Base-by-base conservation (phyloP, 1,284 basidiomycete species). In the Puccinia novopanici region DNA sequence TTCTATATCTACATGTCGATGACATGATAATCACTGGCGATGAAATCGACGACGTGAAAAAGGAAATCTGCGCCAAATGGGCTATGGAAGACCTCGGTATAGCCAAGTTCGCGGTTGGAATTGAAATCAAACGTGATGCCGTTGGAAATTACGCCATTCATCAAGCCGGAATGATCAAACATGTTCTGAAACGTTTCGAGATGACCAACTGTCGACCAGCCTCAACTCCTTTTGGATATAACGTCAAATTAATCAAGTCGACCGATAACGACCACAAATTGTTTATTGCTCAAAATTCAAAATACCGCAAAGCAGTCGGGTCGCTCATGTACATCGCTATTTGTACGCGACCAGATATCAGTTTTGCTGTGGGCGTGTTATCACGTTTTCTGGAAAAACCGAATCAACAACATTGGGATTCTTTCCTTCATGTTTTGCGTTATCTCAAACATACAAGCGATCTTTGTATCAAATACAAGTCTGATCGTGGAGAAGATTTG, bases 291-390 rank as follows among this genome's bases (percentile, higher is more conserved):
- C n/a, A n/a, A n/a, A n/a, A n/a, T n/a, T n/a, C n/a, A n/a, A n/a
- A n/a, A n/a, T n/a, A n/a, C n/a, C 61, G 30, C 2, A 50, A n/a
- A 5, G 59, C 59, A 2, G 30, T 77, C 2, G 75, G 75, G 4
- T 34, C 40, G 1, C 30, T 77, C 5, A 77, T 50, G 37, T 76
- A 76, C n/a, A 63, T 76, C 24, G n/a, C 75, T 15, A 42, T 30
- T 8, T 59, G 54, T 17, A 77, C 75, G 22, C 4, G 61, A 1
- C 75, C 63, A 40, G 75, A 77, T n/a, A 67, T 77, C 13, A 52
- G 59, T 19, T 77, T 65, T 55, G 48, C 61, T 9, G 75, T 77
- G 9, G 42, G 61, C 4, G 37, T 52, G 2, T 27, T 77, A 50
- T 65, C 75, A 17, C 8, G 50, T 40, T 50, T 48, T 24, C 45